phyloP scores from a whole-genome alignment of 2,329 filamentous ascomycete genomes.

The Aureobasidium sp. region DNA sequence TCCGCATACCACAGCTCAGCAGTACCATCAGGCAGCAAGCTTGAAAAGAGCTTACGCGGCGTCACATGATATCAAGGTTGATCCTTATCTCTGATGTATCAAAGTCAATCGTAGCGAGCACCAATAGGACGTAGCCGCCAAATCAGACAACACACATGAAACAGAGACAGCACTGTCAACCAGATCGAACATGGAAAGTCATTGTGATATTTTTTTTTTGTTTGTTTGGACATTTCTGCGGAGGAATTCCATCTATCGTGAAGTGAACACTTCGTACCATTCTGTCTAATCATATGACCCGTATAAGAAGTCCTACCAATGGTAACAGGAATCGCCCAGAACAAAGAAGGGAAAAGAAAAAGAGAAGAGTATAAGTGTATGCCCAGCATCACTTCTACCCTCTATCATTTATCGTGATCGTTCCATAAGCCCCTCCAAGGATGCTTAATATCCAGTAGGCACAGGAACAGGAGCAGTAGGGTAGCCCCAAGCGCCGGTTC shows the following conservation, averaged over 20 bases:
- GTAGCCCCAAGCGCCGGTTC: background rate
- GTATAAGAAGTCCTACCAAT: background rate
- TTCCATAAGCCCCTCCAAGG: background rate
- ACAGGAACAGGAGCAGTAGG: background rate
- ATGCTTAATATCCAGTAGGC: constrained; percentile 1
- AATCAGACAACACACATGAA: background rate
- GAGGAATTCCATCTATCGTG: background rate
- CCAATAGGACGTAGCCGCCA: background rate
- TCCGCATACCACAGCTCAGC: background rate
- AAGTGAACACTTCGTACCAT: background rate
- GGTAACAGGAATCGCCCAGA: background rate
- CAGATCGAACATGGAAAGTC: background rate
- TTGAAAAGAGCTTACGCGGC: background rate
- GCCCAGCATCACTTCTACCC: background rate
- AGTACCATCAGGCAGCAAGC: background rate
- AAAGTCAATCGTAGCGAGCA: background rate
- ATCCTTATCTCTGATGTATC: background rate
- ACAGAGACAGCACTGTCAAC: background rate
- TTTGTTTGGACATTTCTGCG: background rate
- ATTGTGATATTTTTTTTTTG: background rate
- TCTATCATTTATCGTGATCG: background rate
- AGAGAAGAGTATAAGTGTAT: background rate
- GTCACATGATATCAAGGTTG: background rate
- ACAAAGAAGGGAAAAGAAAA: background rate
- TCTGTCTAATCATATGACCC: background rate